A percentile compares a stretch with the other conserved stretches of the same genome.
Conservation (phyloP, 2,329 filamentous ascomycete genomes). For the Colletotrichum endophyticum region DNA sequence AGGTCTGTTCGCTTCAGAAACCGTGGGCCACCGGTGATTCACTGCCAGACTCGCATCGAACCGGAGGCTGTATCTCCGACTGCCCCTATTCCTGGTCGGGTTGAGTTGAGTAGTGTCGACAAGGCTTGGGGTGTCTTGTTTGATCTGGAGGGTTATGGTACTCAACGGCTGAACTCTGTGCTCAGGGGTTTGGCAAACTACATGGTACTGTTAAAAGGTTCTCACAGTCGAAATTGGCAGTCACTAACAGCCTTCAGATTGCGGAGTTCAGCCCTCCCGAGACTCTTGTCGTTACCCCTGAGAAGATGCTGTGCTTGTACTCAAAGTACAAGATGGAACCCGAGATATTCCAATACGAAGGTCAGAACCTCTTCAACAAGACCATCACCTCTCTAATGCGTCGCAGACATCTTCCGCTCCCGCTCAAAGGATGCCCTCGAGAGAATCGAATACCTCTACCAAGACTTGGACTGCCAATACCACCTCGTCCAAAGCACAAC, state of each 20-base stretch:
- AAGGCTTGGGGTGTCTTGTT: conserved; percentile 81
- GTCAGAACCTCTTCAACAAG: conserved; percentile 44
- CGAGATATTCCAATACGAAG: conserved; percentile 73
- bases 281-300: conserved; percentile 71
- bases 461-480: conserved; percentile 61
- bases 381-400: background rate
- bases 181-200: conserved; percentile 76
- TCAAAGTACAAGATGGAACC: conserved; percentile 64
- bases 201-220: conserved; percentile 58
- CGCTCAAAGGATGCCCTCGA: conserved; percentile 44
- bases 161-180: conserved; percentile 71
- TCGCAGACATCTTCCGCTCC: conserved; percentile 57
- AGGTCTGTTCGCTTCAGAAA: conserved; percentile 11
- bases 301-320: conserved; percentile 79
- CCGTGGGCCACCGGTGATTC: conserved; percentile 1
- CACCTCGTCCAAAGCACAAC: conserved; percentile 65
- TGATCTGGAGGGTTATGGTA: conserved; percentile 69
- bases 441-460: conserved; percentile 63
- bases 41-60: conserved; percentile 1
- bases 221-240: background rate
- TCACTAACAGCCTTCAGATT: conserved; percentile 27
- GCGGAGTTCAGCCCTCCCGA: conserved; percentile 26
- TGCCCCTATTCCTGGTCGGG: background rate
- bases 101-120: conserved; percentile 65
- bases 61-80: background rate